These are phyloP conservation scores for Magnusiomyces clavatus DNA, from an alignment of 1,139 yeast genomes.

Conservation along the genomic window DNA sequence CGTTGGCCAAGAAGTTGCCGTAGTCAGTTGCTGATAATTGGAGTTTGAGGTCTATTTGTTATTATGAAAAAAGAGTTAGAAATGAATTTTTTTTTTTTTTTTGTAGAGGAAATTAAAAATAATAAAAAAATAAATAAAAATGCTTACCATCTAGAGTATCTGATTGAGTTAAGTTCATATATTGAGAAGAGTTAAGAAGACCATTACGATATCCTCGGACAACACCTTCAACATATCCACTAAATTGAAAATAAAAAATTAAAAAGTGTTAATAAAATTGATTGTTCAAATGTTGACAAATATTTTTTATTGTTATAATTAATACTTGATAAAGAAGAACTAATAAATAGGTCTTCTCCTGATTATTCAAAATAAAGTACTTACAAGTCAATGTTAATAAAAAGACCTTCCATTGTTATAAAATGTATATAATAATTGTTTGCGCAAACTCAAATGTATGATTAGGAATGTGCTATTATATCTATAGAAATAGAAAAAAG, in stretches of 20 bases:
- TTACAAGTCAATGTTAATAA: conserved; percentile 68
- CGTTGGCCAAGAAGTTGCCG: conserved; percentile 80
- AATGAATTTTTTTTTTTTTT: no score
- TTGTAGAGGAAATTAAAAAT: not conserved
- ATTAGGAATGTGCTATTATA: no score
- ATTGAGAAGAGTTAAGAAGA: conserved; percentile 66
- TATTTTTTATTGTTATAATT: no score
- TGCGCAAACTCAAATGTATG: no score
- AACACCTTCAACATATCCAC: conserved; percentile 88
- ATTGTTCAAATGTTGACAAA: no score
- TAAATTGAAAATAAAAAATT: conserved; percentile 14
- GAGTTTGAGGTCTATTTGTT: conserved; percentile 59
- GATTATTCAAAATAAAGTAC: conserved; percentile 16
- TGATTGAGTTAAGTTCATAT: conserved; percentile 89
- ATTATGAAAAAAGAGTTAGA: not conserved
- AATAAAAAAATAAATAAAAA: not conserved
- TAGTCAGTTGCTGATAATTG: conserved; percentile 95
- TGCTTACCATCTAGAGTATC: conserved; percentile 61
- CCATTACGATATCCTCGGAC: conserved; percentile 93
- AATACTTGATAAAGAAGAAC: no score
- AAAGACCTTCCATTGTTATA: conserved; percentile 67
- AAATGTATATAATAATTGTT: not conserved
- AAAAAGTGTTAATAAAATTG: not conserved
- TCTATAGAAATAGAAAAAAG: not conserved
- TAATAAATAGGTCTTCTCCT: no score